phyloP scores from a whole-genome alignment of 2,329 filamentous ascomycete genomes.

The Escovopsis sp. region DNA sequence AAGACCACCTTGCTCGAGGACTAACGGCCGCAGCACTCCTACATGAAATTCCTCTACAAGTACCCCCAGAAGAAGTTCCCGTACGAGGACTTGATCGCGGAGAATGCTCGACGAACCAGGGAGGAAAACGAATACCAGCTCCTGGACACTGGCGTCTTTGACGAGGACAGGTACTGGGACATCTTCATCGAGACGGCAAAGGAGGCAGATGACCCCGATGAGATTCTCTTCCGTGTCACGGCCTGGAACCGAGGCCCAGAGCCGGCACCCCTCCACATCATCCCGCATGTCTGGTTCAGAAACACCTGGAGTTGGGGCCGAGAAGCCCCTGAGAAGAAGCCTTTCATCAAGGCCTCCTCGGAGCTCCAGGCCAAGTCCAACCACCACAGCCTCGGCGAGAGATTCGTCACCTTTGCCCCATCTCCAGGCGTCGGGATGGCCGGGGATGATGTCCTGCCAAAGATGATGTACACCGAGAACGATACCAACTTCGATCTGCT shows the following conservation, averaged over 20 bases:
- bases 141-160: slow-evolving; percentile 74
- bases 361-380: slow-evolving; percentile 60
- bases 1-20: slow-evolving; percentile 2
- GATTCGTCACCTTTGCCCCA: slow-evolving; percentile 73
- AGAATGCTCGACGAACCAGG: slow-evolving; percentile 65
- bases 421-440: slow-evolving; percentile 72
- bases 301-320: slow-evolving; percentile 96
- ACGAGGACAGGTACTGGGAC: slow-evolving; percentile 88
- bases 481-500: slow-evolving; percentile 74
- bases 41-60: slow-evolving; percentile 99
- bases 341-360: slow-evolving; percentile 52
- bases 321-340: slow-evolving; percentile 62
- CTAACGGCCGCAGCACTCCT: slow-evolving; percentile 56
- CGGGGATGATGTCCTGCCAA: slow-evolving; percentile 70
- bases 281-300: slow-evolving; percentile 92
- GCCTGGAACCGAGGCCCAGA: slow-evolving; percentile 93
- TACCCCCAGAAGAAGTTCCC: slow-evolving; percentile 87
- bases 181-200: slow-evolving; percentile 95
- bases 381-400: slow-evolving; percentile 66
- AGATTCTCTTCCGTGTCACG: slow-evolving; percentile 84
- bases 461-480: slow-evolving; percentile 87
- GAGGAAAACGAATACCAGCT: slow-evolving; percentile 83
- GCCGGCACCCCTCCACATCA: slow-evolving; percentile 78
- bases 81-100: slow-evolving; percentile 73
- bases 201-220: slow-evolving; percentile 79